Conservation (phyloP, 1,284 basidiomycete genomes). For the Cryptococcus sp. region DNA sequence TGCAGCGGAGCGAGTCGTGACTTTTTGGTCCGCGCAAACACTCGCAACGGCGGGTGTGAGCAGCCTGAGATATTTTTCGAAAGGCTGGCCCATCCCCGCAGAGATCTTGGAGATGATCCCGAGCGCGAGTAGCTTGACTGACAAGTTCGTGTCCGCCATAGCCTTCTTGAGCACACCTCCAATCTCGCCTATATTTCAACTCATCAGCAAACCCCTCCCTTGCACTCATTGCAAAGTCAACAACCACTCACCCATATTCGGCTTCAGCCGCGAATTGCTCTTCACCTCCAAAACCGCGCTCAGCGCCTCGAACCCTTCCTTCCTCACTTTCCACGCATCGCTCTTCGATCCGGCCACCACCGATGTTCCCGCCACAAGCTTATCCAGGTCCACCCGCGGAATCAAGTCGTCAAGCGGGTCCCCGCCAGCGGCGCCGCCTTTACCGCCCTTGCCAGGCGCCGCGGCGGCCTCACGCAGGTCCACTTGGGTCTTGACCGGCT, state of each 20-base stretch:
- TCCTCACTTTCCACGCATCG: conserved; percentile 96
- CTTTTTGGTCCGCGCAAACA: conserved; percentile 91
- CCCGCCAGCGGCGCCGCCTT: conserved; percentile 38
- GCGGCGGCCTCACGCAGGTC: conserved; percentile 61
- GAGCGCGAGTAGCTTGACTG: conserved; percentile 83
- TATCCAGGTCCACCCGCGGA: conserved; percentile 90
- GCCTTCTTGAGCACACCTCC: conserved; percentile 82
- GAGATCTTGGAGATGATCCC: conserved; percentile 88
- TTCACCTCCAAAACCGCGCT: conserved; percentile 83
- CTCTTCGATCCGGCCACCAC: conserved; percentile 79
- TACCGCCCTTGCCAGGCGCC: conserved; percentile 51
- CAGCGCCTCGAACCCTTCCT: conserved; percentile 86
- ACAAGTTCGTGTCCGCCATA: conserved; percentile 88
- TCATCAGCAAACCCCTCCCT: conserved; percentile 8
- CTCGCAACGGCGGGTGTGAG: conserved; percentile 75
- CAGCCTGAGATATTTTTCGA: conserved; percentile 81
- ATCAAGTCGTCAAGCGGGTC: conserved; percentile 91
- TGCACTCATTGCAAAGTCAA: not conserved
- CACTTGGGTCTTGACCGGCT: conserved; percentile 70
- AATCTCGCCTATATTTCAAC: conserved; percentile 68
- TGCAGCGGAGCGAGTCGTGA: conserved; percentile 74
- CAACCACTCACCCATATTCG: conserved; percentile 69
- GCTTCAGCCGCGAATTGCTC: conserved; percentile 86
- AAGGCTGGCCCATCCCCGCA: conserved; percentile 88
- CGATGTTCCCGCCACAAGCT: conserved; percentile 76